phyloP scores from a whole-genome alignment of 495 filamentous ascomycete species.

The Penicillium steckii region DNA sequence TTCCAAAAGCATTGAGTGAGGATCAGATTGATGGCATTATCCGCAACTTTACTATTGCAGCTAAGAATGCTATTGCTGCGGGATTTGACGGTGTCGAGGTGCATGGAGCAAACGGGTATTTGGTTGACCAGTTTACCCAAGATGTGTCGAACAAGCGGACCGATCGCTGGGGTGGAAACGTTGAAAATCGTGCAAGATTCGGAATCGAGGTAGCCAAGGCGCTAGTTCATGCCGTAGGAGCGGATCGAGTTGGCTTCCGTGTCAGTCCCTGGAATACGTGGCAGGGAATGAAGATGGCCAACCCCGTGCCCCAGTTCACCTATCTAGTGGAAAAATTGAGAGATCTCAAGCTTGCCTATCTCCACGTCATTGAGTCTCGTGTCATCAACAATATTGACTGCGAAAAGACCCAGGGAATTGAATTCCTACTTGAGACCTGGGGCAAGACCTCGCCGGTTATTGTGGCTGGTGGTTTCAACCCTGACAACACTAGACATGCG shows the following conservation, averaged over 20 bases:
- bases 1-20: slow-evolving; percentile 48
- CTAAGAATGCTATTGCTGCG: slow-evolving; percentile 60
- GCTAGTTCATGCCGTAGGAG: slow-evolving; percentile 59
- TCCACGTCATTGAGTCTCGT: slow-evolving; percentile 58
- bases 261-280: slow-evolving; percentile 59
- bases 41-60: slow-evolving; percentile 56
- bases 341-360: slow-evolving; percentile 53
- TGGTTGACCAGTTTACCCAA: slow-evolving; percentile 73
- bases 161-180: slow-evolving; percentile 65
- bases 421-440: slow-evolving; percentile 10
- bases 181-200: slow-evolving; percentile 65
- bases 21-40: slow-evolving; percentile 58
- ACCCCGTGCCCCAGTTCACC: slow-evolving; percentile 59
- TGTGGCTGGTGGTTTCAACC: background rate
- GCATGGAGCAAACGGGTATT: slow-evolving; percentile 71
- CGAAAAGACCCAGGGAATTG: slow-evolving; percentile 45
- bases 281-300: slow-evolving; percentile 63
- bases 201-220: slow-evolving; percentile 58
- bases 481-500: background rate
- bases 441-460: background rate
- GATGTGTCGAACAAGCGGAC: slow-evolving; percentile 59
- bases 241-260: slow-evolving; percentile 55
- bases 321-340: slow-evolving; percentile 50
- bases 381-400: slow-evolving; percentile 39
- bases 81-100: slow-evolving; percentile 74